Evolutionary conservation across 2,329 filamentous ascomycete species (phyloP), one percentile per base, ranked within the genome.

Genomic region (Fusarium phyllophilum): DNA sequence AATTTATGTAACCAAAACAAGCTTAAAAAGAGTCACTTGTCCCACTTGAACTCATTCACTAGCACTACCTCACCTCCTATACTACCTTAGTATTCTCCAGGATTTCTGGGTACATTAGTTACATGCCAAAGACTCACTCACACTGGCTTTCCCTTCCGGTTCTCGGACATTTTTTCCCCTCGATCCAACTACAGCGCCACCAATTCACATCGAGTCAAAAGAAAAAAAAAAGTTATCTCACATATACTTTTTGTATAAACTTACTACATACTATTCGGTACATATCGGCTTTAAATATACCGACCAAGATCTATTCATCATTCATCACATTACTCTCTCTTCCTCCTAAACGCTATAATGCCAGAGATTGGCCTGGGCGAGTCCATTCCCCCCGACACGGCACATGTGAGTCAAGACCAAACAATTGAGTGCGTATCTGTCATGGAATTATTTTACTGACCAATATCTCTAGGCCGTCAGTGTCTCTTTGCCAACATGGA

Each of bases 401-500:
- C 92, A 66, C 93, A 96, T 86, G 93, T 94, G 85, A 85, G 90
- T 87, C 48, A 67, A 62, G 39, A 51, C 36, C 29, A 38, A 46
- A 29, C 22, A 31, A 78, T 26, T 22, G 26, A 24, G 33, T 22
- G 9, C 36, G 29, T 67, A 33, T 39, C 20, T 48, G 10, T 33
- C 33, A 42, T 33, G 20, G 39, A 26, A 44, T 46, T 31, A 17
- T 45, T 26, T 65, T 51, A 49, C 62, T 61, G 17, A 46, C 17
- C 33, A 33, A 31, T 49, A 15, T 34, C 7, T 26, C 5, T 61
- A 98, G 95, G 96, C 96, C 74, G 94, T 98, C 74, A 98, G 96
- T 82, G 96, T 98, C 46, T 98, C 96, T 22, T 86, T 99, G 33
- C 96, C 96, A 44, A 97, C 95, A 84, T 99, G 96, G 96, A 88